Conservation (phyloP, 164 flowering plant species). For the Kingdonia uniflora region DNA sequence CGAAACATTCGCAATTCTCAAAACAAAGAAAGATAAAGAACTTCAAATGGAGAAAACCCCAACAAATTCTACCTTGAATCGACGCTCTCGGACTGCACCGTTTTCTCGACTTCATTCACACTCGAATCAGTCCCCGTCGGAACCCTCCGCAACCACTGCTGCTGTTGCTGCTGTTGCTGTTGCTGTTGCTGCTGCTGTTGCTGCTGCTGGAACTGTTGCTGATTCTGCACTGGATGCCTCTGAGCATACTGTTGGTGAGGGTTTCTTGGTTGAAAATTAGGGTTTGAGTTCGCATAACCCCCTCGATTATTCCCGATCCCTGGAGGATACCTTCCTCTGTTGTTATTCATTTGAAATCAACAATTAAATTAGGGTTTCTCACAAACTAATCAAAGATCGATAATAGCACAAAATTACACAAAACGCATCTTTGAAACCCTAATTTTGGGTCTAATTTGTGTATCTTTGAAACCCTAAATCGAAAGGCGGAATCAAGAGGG, state of each 20-base stretch:
- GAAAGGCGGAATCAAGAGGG: neutral
- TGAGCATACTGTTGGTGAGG: conserved; percentile 63
- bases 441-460: neutral
- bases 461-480: neutral
- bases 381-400: neutral
- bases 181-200: conserved; percentile 22
- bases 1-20: neutral
- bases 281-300: conserved; percentile 41
- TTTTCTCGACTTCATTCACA: conserved; percentile 76
- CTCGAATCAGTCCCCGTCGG: conserved; percentile 34
- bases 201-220: conserved; percentile 24
- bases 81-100: conserved; percentile 67
- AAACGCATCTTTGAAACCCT: neutral
- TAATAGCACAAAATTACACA: neutral
- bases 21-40: neutral
- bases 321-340: conserved; percentile 76
- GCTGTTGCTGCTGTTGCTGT: conserved; percentile 29
- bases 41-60: neutral
- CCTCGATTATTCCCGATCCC: conserved; percentile 64
- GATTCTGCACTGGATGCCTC: conserved; percentile 32
- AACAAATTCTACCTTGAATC: conserved; percentile 41
- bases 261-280: conserved; percentile 39
- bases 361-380: neutral
- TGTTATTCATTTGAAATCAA: conserved; percentile 30
- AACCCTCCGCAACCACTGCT: conserved; percentile 66